Conservation (phyloP, 2,329 filamentous ascomycete genomes). For the Pleoardoris graminearum region DNA sequence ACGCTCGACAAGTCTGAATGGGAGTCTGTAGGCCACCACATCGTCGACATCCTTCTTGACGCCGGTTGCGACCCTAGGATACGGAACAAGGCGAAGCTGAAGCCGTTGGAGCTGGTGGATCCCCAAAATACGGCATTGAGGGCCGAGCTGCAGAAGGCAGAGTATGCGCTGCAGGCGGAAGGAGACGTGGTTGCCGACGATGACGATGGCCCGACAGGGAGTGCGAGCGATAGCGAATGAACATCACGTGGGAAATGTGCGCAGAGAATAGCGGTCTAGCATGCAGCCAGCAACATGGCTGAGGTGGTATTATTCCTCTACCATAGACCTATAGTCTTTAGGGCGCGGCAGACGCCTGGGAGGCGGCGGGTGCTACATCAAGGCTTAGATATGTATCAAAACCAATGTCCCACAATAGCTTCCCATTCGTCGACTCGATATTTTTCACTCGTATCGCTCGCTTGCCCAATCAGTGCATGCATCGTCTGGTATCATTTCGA, state of each 20-base stretch:
- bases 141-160: constrained; percentile 68
- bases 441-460: not conserved
- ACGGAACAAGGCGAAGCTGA: constrained; percentile 74
- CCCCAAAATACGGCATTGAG: constrained; percentile 66
- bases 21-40: constrained; percentile 65
- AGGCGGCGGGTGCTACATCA: not conserved
- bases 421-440: no score
- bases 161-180: constrained; percentile 61
- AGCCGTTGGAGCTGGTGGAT: constrained; percentile 72
- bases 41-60: constrained; percentile 81
- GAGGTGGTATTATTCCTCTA: not conserved
- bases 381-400: not conserved
- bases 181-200: constrained; percentile 56
- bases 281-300: not conserved
- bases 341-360: not conserved
- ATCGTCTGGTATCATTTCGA: not conserved
- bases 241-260: not conserved
- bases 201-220: constrained; percentile 52
- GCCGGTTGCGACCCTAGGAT: constrained; percentile 68
- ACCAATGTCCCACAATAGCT: not conserved
- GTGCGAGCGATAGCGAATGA: constrained; percentile 52
- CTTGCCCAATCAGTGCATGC: not conserved
- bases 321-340: not conserved
- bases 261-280: not conserved
- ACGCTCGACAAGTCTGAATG: constrained; percentile 64